Evolutionary conservation across 805 yeast species (phyloP).

Genomic region (Jamesozyma gamospora): DNA sequence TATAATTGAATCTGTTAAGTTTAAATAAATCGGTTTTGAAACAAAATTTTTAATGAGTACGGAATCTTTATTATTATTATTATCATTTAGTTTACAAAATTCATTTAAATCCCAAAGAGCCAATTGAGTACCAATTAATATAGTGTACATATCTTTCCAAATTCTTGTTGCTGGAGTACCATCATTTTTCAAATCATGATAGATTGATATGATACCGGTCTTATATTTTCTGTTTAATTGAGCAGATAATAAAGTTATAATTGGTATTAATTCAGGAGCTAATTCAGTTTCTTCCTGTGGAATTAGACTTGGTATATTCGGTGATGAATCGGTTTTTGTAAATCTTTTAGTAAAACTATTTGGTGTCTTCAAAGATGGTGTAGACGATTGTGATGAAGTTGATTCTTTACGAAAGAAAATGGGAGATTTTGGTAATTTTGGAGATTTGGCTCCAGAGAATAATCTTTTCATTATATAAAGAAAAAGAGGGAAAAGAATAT

Average conservation of each 20-base stretch:
- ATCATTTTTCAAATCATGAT: constrained; percentile 67
- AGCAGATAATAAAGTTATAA: constrained; percentile 62
- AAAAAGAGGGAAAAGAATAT: background rate
- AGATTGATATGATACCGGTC: constrained; percentile 65
- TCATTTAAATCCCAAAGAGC: constrained; percentile 84
- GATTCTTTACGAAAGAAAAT: constrained; percentile 14
- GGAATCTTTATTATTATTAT: constrained; percentile 24
- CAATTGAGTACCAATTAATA: constrained; percentile 78
- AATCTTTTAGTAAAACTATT: constrained; percentile 6
- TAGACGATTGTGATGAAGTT: constrained; percentile 1
- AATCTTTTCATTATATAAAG: constrained; percentile 17
- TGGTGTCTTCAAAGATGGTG: background rate
- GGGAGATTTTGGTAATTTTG: constrained; percentile 21
- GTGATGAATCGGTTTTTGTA: constrained; percentile 6
- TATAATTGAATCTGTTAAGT: constrained; percentile 81
- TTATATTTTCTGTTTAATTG: constrained; percentile 65
- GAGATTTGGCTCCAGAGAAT: constrained; percentile 21
- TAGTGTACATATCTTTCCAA: constrained; percentile 92
- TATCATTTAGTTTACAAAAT: constrained; percentile 39
- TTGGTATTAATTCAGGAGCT: constrained; percentile 45
- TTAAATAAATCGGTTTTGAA: constrained; percentile 75
- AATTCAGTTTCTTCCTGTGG: constrained; percentile 6
- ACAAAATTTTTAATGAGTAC: constrained; percentile 37
- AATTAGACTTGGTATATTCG: constrained; percentile 3
- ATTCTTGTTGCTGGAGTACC: constrained; percentile 76